phyloP scores from a whole-genome alignment of 1,284 basidiomycete species.

The Apiotrichum sp. region DNA sequence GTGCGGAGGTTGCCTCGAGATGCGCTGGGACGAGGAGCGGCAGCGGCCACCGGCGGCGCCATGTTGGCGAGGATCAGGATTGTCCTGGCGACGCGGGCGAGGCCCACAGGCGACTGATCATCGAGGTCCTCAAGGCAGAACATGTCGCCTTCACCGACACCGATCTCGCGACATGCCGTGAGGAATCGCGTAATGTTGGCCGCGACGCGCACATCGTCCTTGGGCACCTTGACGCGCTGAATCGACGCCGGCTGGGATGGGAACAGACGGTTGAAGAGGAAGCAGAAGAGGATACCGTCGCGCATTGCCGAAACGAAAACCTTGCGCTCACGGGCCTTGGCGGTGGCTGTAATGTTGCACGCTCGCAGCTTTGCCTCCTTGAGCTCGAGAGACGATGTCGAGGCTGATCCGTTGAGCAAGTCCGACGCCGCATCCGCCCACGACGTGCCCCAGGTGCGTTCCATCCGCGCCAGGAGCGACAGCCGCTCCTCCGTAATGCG shows the following conservation, averaged over 20 bases:
- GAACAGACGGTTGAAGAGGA: conserved; percentile 46
- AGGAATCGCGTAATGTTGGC: conserved; percentile 38
- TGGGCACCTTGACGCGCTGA: conserved; percentile 34
- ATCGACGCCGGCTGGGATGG: conserved; percentile 32
- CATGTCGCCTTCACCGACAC: conserved; percentile 24
- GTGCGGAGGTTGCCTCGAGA: not conserved
- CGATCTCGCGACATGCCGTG: conserved; percentile 32
- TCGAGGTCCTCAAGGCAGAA: conserved; percentile 31
- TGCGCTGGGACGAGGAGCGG: not conserved
- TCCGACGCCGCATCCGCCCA: conserved; percentile 38
- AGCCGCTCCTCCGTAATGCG: conserved; percentile 64
- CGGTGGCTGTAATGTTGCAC: conserved; percentile 51
- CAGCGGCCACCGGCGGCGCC: conserved; percentile 27
- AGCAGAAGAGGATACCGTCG: conserved; percentile 80
- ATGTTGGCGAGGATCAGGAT: conserved; percentile 61
- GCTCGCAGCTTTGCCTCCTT: conserved; percentile 46
- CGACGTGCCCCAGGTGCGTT: conserved; percentile 64
- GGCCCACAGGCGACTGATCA: conserved; percentile 25
- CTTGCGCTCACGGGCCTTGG: conserved; percentile 65
- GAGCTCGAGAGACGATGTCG: conserved; percentile 17
- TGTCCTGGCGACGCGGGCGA: conserved; percentile 45
- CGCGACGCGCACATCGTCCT: conserved; percentile 26
- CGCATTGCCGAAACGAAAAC: conserved; percentile 65
- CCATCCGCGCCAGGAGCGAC: conserved; percentile 57
- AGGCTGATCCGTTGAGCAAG: conserved; percentile 13